Evolutionary conservation across 2,329 filamentous ascomycete genomes (phyloP).

Genomic region (Colletotrichum zoysiae): DNA sequence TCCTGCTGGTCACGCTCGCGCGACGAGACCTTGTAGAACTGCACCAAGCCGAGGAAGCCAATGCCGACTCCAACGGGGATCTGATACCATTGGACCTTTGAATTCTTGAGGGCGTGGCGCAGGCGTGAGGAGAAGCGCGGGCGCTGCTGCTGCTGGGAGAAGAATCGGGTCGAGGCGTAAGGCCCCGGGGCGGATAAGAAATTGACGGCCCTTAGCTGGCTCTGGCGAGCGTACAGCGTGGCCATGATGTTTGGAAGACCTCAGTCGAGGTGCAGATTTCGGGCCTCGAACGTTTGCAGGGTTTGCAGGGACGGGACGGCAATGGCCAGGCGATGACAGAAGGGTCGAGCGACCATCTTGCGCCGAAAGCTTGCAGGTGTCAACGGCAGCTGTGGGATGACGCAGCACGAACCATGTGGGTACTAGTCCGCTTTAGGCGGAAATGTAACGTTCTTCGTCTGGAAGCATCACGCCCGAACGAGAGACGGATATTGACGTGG

Average conservation of each 20-base stretch:
- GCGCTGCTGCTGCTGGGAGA: conserved; percentile 59
- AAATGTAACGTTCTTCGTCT: background rate
- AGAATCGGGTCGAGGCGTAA: conserved; percentile 48
- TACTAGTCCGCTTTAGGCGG: conserved; percentile 34
- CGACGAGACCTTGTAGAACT: conserved; percentile 81
- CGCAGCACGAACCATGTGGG: conserved; percentile 34
- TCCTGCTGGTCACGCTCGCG: conserved; percentile 66
- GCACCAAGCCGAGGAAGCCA: conserved; percentile 83
- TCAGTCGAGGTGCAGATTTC: conserved; percentile 18
- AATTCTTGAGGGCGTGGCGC: conserved; percentile 62
- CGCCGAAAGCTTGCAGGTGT: conserved; percentile 35
- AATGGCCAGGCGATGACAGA: conserved; percentile 27
- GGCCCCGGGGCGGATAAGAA: conserved; percentile 48
- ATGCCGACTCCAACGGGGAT: conserved; percentile 90
- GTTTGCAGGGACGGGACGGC: conserved; percentile 22
- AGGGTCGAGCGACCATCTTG: conserved; percentile 10
- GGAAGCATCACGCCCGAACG: background rate
- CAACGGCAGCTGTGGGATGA: conserved; percentile 34
- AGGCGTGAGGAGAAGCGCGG: conserved; percentile 66
- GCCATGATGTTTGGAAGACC: conserved; percentile 46
- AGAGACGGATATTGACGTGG: background rate
- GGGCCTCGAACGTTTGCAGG: conserved; percentile 26
- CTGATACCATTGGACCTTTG: conserved; percentile 85
- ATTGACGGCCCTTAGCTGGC: conserved; percentile 51
- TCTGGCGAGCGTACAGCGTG: conserved; percentile 52